Percentiles rank a stretch among this genome's conserved stretches.
These are phyloP conservation scores for Agastache rugosa DNA, from an alignment of 257 asterid species.

Conservation along the genomic window DNA sequence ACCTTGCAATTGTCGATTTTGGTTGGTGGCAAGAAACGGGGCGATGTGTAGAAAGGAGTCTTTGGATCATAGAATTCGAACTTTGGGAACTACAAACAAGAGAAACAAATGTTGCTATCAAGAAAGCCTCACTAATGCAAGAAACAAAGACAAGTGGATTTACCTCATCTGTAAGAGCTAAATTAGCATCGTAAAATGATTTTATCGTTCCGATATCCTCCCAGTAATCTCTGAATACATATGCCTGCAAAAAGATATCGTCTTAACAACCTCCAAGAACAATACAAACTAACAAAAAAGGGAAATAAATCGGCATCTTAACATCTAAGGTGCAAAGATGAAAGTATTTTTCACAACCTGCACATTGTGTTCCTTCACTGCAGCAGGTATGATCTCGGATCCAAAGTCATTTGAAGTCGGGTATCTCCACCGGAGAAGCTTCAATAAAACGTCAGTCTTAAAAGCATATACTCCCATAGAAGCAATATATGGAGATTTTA, in stretches of 20 bases:
- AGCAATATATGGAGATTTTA: constrained; percentile 74
- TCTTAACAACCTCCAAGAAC: not conserved
- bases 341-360: constrained; percentile 54
- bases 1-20: constrained; percentile 89
- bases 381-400: constrained; percentile 89
- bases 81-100: constrained; percentile 62
- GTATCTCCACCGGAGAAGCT: constrained; percentile 70
- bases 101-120: not conserved
- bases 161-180: constrained; percentile 90
- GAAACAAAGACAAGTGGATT: not conserved
- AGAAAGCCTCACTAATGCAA: not conserved
- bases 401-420: constrained; percentile 93
- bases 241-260: constrained; percentile 58
- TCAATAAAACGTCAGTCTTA: constrained; percentile 71
- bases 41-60: constrained; percentile 95
- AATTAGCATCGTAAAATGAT: constrained; percentile 88
- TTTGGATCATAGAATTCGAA: constrained; percentile 92
- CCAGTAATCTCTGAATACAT: constrained; percentile 94
- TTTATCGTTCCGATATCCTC: constrained; percentile 91
- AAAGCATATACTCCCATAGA: constrained; percentile 98
- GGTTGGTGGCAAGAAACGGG: constrained; percentile 93
- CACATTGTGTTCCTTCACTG: constrained; percentile 72
- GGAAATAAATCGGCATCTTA: not conserved
- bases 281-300: not conserved
- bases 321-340: not conserved